Conservation (phyloP, 1,139 yeast genomes). For the Pichia sp. region DNA sequence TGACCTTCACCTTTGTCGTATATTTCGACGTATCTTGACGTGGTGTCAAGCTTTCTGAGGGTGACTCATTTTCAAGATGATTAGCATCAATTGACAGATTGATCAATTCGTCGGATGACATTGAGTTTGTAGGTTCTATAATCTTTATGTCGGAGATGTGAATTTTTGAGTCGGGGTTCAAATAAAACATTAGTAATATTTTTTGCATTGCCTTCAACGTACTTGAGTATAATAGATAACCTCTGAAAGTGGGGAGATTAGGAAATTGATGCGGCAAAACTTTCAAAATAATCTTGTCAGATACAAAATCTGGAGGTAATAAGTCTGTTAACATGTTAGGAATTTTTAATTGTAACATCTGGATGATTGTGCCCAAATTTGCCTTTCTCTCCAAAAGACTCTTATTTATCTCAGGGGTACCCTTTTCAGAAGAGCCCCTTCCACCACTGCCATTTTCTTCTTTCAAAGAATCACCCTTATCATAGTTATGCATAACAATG, state of each 20-base stretch:
- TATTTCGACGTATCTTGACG: slow-evolving; percentile 36
- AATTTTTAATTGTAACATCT: slow-evolving; percentile 46
- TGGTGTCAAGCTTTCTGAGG: slow-evolving; percentile 1
- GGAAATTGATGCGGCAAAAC: slow-evolving; percentile 62
- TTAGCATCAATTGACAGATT: slow-evolving; percentile 29
- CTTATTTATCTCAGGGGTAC: background rate
- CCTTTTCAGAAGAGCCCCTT: background rate
- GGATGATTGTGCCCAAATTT: slow-evolving; percentile 59
- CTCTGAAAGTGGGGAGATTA: slow-evolving; percentile 57
- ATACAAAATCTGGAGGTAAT: slow-evolving; percentile 47
- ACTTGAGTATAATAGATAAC: slow-evolving; percentile 34
- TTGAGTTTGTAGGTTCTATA: slow-evolving; percentile 27
- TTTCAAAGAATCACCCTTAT: background rate
- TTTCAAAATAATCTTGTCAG: slow-evolving; percentile 51
- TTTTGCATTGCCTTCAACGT: slow-evolving; percentile 52
- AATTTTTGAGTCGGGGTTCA: slow-evolving; percentile 46
- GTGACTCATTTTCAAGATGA: slow-evolving; percentile 14
- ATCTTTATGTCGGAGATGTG: slow-evolving; percentile 46
- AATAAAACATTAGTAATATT: slow-evolving; percentile 48
- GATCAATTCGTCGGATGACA: slow-evolving; percentile 24
- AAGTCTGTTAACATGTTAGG: slow-evolving; percentile 53
- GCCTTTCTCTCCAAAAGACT: slow-evolving; percentile 37
- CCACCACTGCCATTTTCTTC: background rate
- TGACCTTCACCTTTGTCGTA: slow-evolving; percentile 51
- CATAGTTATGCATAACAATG: background rate